phyloP scores from a whole-genome alignment of 2,329 filamentous ascomycete species.

The Monilinia fructicola region DNA sequence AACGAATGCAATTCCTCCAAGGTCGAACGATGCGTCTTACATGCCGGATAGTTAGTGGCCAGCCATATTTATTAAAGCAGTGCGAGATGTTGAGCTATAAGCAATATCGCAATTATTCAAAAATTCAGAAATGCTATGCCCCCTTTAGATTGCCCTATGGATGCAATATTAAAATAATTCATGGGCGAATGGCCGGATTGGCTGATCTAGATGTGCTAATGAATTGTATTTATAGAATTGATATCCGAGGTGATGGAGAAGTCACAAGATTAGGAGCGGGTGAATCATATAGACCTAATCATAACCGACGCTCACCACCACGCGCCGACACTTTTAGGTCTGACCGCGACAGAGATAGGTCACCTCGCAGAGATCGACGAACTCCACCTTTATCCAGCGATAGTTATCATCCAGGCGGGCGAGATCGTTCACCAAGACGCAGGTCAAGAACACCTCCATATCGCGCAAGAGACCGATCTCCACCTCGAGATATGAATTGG shows the following conservation, averaged over 20 bases:
- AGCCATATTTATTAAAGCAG: background rate
- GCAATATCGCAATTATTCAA: background rate
- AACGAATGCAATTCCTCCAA: background rate
- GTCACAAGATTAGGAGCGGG: conserved; percentile 40
- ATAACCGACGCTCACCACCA: conserved; percentile 36
- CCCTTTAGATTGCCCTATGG: background rate
- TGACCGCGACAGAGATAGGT: conserved; percentile 34
- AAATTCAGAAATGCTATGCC: background rate
- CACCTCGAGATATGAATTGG: conserved; percentile 32
- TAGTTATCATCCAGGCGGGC: conserved; percentile 35
- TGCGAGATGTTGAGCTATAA: background rate
- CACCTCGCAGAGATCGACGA: conserved; percentile 33
- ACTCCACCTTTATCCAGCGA: conserved; percentile 36
- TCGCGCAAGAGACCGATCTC: conserved; percentile 37
- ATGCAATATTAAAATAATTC: background rate
- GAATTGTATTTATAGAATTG: conserved; percentile 23
- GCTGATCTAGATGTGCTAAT: conserved; percentile 19
- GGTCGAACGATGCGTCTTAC: background rate
- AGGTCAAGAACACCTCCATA: conserved; percentile 38
- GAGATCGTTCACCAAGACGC: conserved; percentile 38
- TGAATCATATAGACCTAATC: conserved; percentile 40
- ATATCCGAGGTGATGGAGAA: conserved; percentile 39
- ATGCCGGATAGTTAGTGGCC: background rate
- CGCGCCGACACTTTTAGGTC: conserved; percentile 36
- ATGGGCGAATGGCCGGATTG: background rate